phyloP scores from a whole-genome alignment of 1,139 yeast species.

The Kluyveromyces sp. region DNA sequence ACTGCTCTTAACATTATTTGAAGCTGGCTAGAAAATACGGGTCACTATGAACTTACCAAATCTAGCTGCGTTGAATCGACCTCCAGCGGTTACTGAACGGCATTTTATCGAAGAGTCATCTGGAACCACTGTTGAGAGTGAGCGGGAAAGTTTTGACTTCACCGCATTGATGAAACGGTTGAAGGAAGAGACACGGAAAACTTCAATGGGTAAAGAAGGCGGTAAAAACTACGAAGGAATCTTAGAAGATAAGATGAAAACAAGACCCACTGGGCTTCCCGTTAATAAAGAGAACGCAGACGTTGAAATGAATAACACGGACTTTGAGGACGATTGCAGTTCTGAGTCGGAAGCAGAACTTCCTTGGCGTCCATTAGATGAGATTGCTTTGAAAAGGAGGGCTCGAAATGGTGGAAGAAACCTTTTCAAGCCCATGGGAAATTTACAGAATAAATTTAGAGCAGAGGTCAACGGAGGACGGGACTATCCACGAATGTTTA shows the following conservation, averaged over 20 bases:
- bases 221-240: not conserved
- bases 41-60: not conserved
- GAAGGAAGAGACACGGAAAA: conserved; percentile 1
- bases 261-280: not conserved
- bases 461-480: not conserved
- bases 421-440: conserved; percentile 4
- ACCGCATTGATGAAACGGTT: conserved; percentile 2
- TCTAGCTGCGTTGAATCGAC: not conserved
- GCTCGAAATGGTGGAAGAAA: not conserved
- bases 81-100: not conserved
- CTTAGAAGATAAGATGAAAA: not conserved
- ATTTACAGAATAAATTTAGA: not conserved
- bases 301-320: not conserved
- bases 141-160: conserved; percentile 5
- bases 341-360: conserved; percentile 4
- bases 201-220: not conserved
- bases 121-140: not conserved
- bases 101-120: not conserved
- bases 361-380: conserved; percentile 7
- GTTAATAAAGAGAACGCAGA: not conserved
- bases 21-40: too few species aligned
- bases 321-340: not conserved
- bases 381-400: conserved; percentile 1
- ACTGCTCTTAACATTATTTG: too few species aligned
- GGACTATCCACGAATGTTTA: not conserved